phyloP scores from a whole-genome alignment of 495 filamentous ascomycete species.

The Bathelium albidoporum region DNA sequence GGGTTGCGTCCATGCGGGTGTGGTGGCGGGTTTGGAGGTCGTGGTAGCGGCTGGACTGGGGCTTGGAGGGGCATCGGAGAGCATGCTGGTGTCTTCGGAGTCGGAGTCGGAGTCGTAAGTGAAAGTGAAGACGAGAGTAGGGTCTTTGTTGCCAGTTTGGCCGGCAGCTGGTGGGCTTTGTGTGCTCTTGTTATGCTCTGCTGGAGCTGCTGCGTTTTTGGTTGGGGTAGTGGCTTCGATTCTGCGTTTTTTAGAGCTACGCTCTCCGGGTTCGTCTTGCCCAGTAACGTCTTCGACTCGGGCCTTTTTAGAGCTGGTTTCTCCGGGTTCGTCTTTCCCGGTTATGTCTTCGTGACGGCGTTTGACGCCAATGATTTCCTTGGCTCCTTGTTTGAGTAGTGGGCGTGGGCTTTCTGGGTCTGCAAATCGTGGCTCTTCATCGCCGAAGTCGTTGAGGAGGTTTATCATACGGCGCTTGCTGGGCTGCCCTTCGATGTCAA shows the following conservation, averaged over 20 bases:
- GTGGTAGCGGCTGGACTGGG: background rate
- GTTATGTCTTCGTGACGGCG: background rate
- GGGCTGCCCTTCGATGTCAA: background rate
- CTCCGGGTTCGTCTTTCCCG: background rate
- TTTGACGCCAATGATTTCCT: background rate
- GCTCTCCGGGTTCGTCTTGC: background rate
- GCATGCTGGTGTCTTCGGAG: background rate
- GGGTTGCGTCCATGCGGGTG: background rate
- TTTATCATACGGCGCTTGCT: conserved; percentile 1
- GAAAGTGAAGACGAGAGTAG: background rate
- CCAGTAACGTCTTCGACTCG: background rate
- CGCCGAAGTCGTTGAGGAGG: background rate
- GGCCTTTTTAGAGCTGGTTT: background rate
- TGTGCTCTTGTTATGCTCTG: background rate
- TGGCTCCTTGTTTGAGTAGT: background rate
- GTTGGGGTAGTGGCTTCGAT: background rate
- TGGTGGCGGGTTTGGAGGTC: background rate
- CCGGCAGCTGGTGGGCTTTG: background rate
- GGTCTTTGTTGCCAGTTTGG: background rate
- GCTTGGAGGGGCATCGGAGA: background rate
- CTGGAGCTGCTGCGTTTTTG: background rate
- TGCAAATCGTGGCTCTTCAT: background rate
- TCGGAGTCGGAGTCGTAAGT: background rate
- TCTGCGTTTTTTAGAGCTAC: background rate
- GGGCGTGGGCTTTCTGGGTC: conserved; percentile 1